Evolutionary conservation across 2,329 filamentous ascomycete species (phyloP), one percentile per base, ranked within the genome.

Genomic region (Calonectria pseudoreteaudii): DNA sequence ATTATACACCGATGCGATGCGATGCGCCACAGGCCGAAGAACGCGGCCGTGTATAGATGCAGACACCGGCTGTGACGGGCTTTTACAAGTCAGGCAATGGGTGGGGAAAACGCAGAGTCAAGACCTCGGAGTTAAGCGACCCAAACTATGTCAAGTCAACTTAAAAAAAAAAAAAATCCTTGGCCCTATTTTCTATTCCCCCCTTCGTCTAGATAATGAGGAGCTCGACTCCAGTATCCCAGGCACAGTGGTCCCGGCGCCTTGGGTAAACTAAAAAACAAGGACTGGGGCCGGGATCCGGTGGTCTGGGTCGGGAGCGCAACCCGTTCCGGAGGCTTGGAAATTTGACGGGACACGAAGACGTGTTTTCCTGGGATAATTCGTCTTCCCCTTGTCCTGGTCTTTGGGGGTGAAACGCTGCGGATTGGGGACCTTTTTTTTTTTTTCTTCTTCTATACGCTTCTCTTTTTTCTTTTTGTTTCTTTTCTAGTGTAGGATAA

Each of bases 251-350:
- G 77, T 77, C 76, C 79, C 79, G 77, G 62, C 67, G 70, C 70
- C 68, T 68, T 77, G 79, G 76, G 72, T 80, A 72, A 70, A 72
- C 75, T 79, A 80, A 72, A 74, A 76, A 65, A 66, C 50, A 66
- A 36, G 72, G 68, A 69, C 75, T 75, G 75, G 79, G 76, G 75
- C 75, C 69, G 66, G 73, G 77, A 78, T 78, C 79, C 79, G 78
- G 68, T 72, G 73, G 78, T 75, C 71, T 80, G 79, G 79, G 74
- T 79, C 74, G 69, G 75, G 77, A 72, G 72, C 69, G 72, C 67
- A 68, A 73, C 73, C 62, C 67, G 75, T 75, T 75, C 76, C 77
- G 75, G 71, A 62, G 69, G 65, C 66, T 74, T 78, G 79, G 77
- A 75, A 74, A 73, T 70, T 58, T 50, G 70, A 68, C 58, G 66